Evolutionary conservation across 495 filamentous ascomycete species (phyloP).

Genomic region (Massariosphaeria phaeospora): DNA sequence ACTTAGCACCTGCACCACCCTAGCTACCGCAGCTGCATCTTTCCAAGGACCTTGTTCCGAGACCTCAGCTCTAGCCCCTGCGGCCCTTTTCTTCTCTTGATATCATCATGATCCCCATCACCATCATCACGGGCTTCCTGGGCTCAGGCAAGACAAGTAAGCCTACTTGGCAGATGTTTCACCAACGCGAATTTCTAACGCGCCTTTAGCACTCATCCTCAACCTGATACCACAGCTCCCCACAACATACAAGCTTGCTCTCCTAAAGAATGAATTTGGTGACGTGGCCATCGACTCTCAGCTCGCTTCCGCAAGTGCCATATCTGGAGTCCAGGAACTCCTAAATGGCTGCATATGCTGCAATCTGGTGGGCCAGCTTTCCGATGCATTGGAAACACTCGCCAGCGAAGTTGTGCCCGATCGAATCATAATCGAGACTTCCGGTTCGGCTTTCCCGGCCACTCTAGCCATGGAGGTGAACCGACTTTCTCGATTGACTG

Average conservation of each 20-base stretch:
- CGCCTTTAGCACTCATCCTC: constrained; percentile 62
- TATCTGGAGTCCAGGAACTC: constrained; percentile 85
- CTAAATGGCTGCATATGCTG: constrained; percentile 98
- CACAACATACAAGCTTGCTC: constrained; percentile 71
- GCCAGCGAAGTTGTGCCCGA: constrained; percentile 58
- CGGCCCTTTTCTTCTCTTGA: background rate
- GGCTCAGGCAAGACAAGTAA: constrained; percentile 56
- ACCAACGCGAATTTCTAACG: background rate
- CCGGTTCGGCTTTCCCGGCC: constrained; percentile 59
- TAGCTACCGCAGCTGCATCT: too few relatives aligned
- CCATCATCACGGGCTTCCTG: constrained; percentile 91
- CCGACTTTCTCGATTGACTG: constrained; percentile 60
- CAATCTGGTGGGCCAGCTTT: constrained; percentile 89
- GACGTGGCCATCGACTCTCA: constrained; percentile 90
- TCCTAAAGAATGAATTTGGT: constrained; percentile 97
- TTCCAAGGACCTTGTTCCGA: too few relatives aligned
- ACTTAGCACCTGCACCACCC: background rate
- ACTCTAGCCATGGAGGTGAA: constrained; percentile 59
- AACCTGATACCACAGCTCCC: constrained; percentile 85
- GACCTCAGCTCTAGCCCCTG: background rate
- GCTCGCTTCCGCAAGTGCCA: constrained; percentile 70
- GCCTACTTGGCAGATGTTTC: background rate
- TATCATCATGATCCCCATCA: constrained; percentile 62
- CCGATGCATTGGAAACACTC: constrained; percentile 70
- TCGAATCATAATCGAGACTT: constrained; percentile 90